A percentile compares a stretch with the other conserved stretches of the same genome.
Evolutionary conservation across 805 yeast genomes (phyloP).

Genomic region (Helenozyma baotianmanensis): DNA sequence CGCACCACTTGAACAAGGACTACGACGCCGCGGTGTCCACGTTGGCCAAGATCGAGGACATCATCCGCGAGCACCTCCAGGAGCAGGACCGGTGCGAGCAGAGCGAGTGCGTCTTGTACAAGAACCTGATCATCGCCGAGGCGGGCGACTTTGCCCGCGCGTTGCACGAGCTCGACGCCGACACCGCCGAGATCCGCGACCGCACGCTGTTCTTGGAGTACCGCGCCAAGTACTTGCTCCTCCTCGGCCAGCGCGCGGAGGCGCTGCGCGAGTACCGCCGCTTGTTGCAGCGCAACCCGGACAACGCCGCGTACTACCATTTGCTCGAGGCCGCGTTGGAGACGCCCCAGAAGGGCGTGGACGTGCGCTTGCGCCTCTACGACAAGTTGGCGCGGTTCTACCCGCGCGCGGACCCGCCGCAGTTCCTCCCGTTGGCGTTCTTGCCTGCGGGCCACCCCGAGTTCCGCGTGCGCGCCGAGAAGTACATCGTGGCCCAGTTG

Average conservation of each 20-base stretch:
- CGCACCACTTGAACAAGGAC: conserved; percentile 73
- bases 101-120: conserved; percentile 74
- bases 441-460: conserved; percentile 48
- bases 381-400: conserved; percentile 62
- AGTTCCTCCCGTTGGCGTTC: conserved; percentile 72
- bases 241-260: conserved; percentile 52
- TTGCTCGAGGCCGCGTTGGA: conserved; percentile 64
- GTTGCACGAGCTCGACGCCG: conserved; percentile 50
- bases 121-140: conserved; percentile 59
- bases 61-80: conserved; percentile 63
- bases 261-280: conserved; percentile 67
- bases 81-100: conserved; percentile 70
- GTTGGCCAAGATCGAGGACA: conserved; percentile 67
- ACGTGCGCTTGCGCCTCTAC: conserved; percentile 56
- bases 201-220: conserved; percentile 58
- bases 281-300: conserved; percentile 82
- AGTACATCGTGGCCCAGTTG: conserved; percentile 60
- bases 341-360: conserved; percentile 40
- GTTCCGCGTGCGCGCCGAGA: conserved; percentile 43
- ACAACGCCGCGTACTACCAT: conserved; percentile 60
- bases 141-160: conserved; percentile 64
- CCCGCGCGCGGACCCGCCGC: conserved; percentile 81
- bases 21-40: conserved; percentile 66
- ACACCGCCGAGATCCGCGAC: conserved; percentile 51
- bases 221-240: conserved; percentile 58